Evolutionary conservation across 345 rosid species (phyloP), one percentile per base, ranked within the genome.

Genomic region (Euphorbia lathyris): DNA sequence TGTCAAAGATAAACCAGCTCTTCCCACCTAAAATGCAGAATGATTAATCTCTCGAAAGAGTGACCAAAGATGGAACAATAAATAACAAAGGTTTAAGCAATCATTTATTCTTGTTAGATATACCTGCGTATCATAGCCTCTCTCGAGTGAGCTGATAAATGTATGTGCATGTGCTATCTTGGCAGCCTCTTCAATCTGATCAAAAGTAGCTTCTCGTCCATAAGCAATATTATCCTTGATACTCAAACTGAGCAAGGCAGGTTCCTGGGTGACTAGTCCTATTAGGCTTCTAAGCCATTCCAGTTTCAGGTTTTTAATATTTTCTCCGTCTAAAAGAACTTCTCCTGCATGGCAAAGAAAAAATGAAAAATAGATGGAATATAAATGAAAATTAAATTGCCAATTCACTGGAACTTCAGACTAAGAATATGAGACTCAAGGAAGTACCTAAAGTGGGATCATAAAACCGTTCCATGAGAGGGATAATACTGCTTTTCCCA

Each of bases 381-480:
- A 58, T 9, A 71, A 63, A 72, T 29, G n/a, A 42, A n/a, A 43
- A 76, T 48, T 68, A 65, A 62, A 72, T 40, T 36, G 70, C 69
- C 50, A 72, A 36, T 45, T 62, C 58, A 50, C 57, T 30, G 50
- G 34, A 71, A 25, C 63, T 42, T 53, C 58, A 7, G 67, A 60
- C 23, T 17, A 67, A 58, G 38, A 25, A 50, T 13, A 43, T 38
- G 51, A 47, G 52, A 36, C 66, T 58, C 53, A 26, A 71, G 55
- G 74, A 5, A 16, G 20, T 88, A 96, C 99, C 99, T 85, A 96
- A 81, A 32, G 97, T 96, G 69, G 99, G 99, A 85, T 92, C 99
- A 85, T 96, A 96, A 82, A 96, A 96, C 76, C 99, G 88, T 72
- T 96, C 98, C 98, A 96, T 92, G 17, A 96, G 87, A n/a, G 99